Conservation (phyloP, 106 monocot genomes). For the Acanthochlamys bracteata region DNA sequence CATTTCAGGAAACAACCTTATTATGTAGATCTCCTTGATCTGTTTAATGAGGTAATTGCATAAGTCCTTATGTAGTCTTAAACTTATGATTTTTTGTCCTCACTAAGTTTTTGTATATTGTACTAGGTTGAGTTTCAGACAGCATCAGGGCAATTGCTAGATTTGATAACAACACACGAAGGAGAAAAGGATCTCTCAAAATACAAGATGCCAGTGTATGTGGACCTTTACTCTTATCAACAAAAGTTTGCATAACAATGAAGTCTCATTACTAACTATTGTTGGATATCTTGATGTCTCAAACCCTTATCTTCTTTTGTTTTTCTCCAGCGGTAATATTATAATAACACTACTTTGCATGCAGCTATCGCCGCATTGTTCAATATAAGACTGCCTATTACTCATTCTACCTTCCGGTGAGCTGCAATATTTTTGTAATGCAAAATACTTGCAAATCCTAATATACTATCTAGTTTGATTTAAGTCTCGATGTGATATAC, state of each 20-base stretch:
- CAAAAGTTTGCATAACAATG: background rate
- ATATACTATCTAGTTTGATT: background rate
- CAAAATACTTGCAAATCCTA: too few species aligned
- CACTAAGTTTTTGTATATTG: background rate
- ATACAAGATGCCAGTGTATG: conserved; percentile 86
- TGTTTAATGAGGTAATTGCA: conserved; percentile 83
- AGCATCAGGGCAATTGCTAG: conserved; percentile 93
- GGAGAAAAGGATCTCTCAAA: conserved; percentile 86
- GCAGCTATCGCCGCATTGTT: conserved; percentile 83
- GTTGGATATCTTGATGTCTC: too few species aligned
- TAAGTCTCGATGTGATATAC: background rate
- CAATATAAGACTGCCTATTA: conserved; percentile 98
- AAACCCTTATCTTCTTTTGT: too few species aligned
- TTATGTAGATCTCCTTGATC: conserved; percentile 88
- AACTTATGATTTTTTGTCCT: background rate
- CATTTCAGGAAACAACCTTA: conserved; percentile 74
- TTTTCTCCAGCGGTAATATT: too few species aligned
- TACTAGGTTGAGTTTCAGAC: conserved; percentile 90
- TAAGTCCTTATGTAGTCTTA: background rate
- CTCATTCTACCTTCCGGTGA: conserved; percentile 98
- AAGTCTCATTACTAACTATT: too few species aligned
- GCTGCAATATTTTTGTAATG: conserved; percentile 12
- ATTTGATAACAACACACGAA: conserved; percentile 90
- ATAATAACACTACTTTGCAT: background rate
- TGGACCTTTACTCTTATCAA: background rate